A percentile compares a stretch with the other conserved stretches of the same genome.
phyloP scores from a whole-genome alignment of 2,329 filamentous ascomycete species.

The Trichoderma sp. region DNA sequence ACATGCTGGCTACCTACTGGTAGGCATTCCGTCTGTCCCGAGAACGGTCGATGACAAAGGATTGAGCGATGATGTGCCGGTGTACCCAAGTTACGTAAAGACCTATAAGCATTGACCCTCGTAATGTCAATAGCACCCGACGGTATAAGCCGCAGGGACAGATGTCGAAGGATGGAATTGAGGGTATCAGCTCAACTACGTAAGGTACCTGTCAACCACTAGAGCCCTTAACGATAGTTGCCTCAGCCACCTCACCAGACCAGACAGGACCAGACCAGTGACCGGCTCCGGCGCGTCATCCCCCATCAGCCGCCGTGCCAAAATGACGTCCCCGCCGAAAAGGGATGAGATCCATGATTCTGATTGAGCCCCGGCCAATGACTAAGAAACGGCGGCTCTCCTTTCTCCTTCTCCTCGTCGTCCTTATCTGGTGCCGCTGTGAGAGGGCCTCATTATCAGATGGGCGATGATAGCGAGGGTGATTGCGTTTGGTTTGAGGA shows the following conservation, averaged over 20 bases:
- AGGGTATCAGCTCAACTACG: constrained; percentile 1
- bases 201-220: not conserved
- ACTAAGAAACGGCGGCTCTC: constrained; percentile 7
- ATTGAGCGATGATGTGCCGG: not conserved
- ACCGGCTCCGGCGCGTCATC: constrained; percentile 29
- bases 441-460: not conserved
- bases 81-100: not conserved
- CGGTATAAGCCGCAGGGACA: not conserved
- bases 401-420: not conserved
- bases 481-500: not conserved
- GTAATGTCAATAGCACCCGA: not conserved
- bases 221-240: not conserved
- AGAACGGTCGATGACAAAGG: not conserved
- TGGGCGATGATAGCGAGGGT: not conserved
- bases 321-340: constrained; percentile 28
- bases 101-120: not conserved
- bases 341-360: not conserved
- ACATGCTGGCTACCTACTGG: not conserved
- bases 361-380: constrained; percentile 7
- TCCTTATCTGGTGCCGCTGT: constrained; percentile 8
- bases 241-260: constrained; percentile 27
- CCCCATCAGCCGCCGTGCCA: constrained; percentile 25
- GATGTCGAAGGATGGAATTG: not conserved
- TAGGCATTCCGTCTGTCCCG: constrained; percentile 4
- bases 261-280: constrained; percentile 18